Evolutionary conservation across 2,329 filamentous ascomycete species (phyloP), one percentile per base, ranked within the genome.

Genomic region (Cercospora sojina): DNA sequence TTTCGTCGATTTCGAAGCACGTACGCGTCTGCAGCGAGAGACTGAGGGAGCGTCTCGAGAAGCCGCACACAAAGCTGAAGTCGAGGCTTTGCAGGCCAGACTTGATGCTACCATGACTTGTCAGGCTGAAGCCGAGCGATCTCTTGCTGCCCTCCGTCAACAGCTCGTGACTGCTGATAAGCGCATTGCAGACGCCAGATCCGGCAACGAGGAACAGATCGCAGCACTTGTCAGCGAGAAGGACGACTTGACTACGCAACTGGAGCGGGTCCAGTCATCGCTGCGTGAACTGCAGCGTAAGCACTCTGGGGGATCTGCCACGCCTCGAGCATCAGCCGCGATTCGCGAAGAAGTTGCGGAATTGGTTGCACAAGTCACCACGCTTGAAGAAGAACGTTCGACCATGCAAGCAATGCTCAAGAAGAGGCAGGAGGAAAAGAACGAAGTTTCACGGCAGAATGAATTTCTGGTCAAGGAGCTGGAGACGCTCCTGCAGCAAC

Each of bases 391-490:
- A 27, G 74, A 76, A 41, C 67, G 69, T 0, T 62, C 67, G 31
- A 67, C 70, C 51, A 66, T 73, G 51, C 69, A 69, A 12, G 57
- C 67, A 1, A 57, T 69, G 41, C 51, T 74, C 18, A 67, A 72
- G 25, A 71, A 73, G 62, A 67, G 68, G 31, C 64, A 70, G 3
- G 70, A 70, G 20, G 74, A 76, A 56, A 76, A 74, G 67, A 65
- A 67, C 6, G 72, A 75, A 20, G 53, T 77, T 9, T 69, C 68
- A 6, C 64, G 69, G 25, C 74, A 76, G 60, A 75, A 74, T 43
- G 73, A 73, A 6, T 70, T 73, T 43, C 64, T 77, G 12, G 67
- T 71, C 20, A 73, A 74, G 64, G 72, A 76, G 60, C 72, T 76
- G 13, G 71, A 72, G 59, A 69, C 62, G 13, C 64, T 72, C n/a